Evolutionary conservation across 805 yeast species (phyloP), one percentile per base, ranked within the genome.

Genomic region (Candida montana): DNA sequence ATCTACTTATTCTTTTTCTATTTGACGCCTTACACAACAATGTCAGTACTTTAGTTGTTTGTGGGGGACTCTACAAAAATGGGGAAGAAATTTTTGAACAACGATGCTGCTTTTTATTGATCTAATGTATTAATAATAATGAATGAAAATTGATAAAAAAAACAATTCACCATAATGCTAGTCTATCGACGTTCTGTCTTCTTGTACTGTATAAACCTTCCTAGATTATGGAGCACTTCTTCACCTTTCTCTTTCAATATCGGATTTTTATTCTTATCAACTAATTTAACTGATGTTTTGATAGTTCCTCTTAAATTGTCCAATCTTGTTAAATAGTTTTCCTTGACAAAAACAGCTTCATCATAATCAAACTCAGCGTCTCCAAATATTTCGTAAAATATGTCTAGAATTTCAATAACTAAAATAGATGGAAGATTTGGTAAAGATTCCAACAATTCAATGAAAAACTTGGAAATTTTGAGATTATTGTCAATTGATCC

Each of bases 171-270:
- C 13, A 16, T 10, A 7, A 4, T 29, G 3, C n/a, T 16, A 12
- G 16, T 24, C 17, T 29, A 44, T 15, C 35, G 19, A 24, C 43
- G 37, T 54, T 79, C 84, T 23, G 61, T 59, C 38, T 59, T 60
- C 53, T 93, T 91, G 64, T 91, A 91, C 42, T 74, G 75, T 41
- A 91, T 77, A 59, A 93, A 91, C 45, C 95, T 69, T 12, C 73
- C 78, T 50, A 91, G 63, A 50, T 86, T 89, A 34, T 62, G 59
- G 51, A 77, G 67, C 2, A 83, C 78, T 44, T 84, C 93, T 39
- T 80, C 84, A 28, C 82, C 85, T 48, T 70, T 72, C 16, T 61
- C 66, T 58, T 86, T 82, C 51, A 85, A 67, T 33, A 65, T 75
- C 1, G 72, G 63, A 45, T 75, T 61, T 46, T 71, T 74, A 47